phyloP scores from a whole-genome alignment of 2,329 filamentous ascomycete species.

The Xylogone sp. region DNA sequence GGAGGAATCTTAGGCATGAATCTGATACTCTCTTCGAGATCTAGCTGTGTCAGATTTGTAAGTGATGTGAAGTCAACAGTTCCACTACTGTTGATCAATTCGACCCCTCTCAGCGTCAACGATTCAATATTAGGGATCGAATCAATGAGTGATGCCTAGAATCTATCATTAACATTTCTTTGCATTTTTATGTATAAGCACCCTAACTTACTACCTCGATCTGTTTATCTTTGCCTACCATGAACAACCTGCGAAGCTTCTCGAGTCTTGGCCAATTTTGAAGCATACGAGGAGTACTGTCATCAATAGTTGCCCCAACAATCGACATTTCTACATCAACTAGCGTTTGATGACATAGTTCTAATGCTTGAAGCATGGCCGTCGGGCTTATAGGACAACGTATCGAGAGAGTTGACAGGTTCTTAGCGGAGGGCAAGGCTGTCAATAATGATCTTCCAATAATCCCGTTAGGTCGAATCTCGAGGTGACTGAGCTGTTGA shows the following conservation, averaged over 20 bases:
- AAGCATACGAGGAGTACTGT: background rate
- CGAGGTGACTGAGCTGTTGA: constrained; percentile 19
- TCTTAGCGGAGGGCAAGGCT: constrained; percentile 15
- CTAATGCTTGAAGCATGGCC: constrained; percentile 10
- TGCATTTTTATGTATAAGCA: background rate
- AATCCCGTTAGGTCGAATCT: constrained; percentile 14
- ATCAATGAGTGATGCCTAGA: constrained; percentile 6
- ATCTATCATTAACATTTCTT: background rate
- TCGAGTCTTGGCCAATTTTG: background rate
- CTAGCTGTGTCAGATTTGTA: constrained; percentile 17
- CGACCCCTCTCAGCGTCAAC: constrained; percentile 14
- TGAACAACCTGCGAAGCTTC: background rate
- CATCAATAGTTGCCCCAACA: background rate
- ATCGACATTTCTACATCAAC: constrained; percentile 4
- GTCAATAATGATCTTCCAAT: constrained; percentile 22
- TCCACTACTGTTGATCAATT: background rate
- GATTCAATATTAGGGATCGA: constrained; percentile 16
- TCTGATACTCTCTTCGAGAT: constrained; percentile 15
- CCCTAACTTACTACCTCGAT: background rate
- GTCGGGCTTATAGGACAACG: constrained; percentile 1
- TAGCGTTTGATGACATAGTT: constrained; percentile 13
- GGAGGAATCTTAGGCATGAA: constrained; percentile 19
- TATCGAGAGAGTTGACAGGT: constrained; percentile 12
- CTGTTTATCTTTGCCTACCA: background rate
- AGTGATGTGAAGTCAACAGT: constrained; percentile 11